phyloP scores from a whole-genome alignment of 1,284 basidiomycete genomes.

The Melanopsichium pennsylvanicum region DNA sequence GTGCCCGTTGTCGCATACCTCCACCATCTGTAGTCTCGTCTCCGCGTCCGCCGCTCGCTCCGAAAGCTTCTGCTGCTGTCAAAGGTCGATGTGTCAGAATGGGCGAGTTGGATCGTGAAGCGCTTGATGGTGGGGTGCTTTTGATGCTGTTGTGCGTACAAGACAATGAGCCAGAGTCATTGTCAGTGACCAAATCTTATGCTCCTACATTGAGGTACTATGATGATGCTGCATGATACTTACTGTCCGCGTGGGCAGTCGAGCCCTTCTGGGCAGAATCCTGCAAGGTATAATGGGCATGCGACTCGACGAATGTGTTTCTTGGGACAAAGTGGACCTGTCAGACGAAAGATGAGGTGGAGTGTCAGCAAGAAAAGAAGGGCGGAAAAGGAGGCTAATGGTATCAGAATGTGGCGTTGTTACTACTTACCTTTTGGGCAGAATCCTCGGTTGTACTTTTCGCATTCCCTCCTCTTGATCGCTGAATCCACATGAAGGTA shows the following conservation, averaged over 20 bases:
- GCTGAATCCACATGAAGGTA: slow-evolving; percentile 97
- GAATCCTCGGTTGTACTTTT: slow-evolving; percentile 93
- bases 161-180: background rate
- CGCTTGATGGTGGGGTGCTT: slow-evolving; percentile 52
- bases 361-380: too few species aligned
- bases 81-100: slow-evolving; percentile 60
- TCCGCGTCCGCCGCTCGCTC: slow-evolving; percentile 20
- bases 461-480: slow-evolving; percentile 80
- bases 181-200: too few species aligned
- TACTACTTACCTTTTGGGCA: slow-evolving; percentile 69
- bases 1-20: slow-evolving; percentile 17
- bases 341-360: too few species aligned
- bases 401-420: background rate
- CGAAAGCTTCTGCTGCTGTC: slow-evolving; percentile 61
- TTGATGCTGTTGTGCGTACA: slow-evolving; percentile 48
- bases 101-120: slow-evolving; percentile 59
- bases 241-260: slow-evolving; percentile 86
- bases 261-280: slow-evolving; percentile 92
- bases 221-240: slow-evolving; percentile 24
- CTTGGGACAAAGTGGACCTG: slow-evolving; percentile 80
- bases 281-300: slow-evolving; percentile 89
- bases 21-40: slow-evolving; percentile 24
- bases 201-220: too few species aligned
- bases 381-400: too few species aligned
- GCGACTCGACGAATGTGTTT: slow-evolving; percentile 91